Conservation (phyloP, 192 early-diverging fungal genomes). For the Gigaspora rosea region DNA sequence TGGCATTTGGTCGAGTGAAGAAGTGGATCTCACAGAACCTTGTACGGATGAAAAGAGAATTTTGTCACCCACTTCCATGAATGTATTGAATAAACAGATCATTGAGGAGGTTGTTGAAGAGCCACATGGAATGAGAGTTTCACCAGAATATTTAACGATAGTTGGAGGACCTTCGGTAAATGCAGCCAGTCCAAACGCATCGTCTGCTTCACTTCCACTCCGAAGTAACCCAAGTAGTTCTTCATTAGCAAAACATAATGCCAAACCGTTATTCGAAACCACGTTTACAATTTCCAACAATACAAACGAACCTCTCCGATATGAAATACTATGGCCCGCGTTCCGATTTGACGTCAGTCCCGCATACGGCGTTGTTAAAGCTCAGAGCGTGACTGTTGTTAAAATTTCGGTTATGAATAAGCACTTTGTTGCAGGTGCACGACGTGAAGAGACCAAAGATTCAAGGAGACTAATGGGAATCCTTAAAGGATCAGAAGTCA, state of each 20-base stretch:
- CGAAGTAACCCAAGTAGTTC: slow-evolving; percentile 27
- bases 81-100: not conserved
- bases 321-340: slow-evolving; percentile 33
- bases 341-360: slow-evolving; percentile 30
- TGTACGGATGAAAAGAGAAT: slow-evolving; percentile 14
- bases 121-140: slow-evolving; percentile 28
- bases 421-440: slow-evolving; percentile 24
- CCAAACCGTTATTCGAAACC: slow-evolving; percentile 33
- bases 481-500: slow-evolving; percentile 18
- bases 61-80: not conserved
- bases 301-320: slow-evolving; percentile 15
- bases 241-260: slow-evolving; percentile 31
- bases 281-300: slow-evolving; percentile 33
- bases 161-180: slow-evolving; percentile 5
- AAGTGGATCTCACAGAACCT: slow-evolving; percentile 31
- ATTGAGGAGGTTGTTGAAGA: slow-evolving; percentile 9
- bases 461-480: slow-evolving; percentile 30
- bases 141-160: slow-evolving; percentile 28
- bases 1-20: slow-evolving; percentile 34
- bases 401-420: slow-evolving; percentile 32
- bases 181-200: slow-evolving; percentile 10
- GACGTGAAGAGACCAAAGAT: slow-evolving; percentile 23
- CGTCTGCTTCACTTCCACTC: slow-evolving; percentile 6
- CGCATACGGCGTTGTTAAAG: slow-evolving; percentile 25
- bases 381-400: slow-evolving; percentile 14